A percentile compares a stretch with the other conserved stretches of the same genome.
These are phyloP conservation scores for Nakaseomyces nivariensis DNA, from an alignment of 1,139 yeast species.

Conservation along the genomic window DNA sequence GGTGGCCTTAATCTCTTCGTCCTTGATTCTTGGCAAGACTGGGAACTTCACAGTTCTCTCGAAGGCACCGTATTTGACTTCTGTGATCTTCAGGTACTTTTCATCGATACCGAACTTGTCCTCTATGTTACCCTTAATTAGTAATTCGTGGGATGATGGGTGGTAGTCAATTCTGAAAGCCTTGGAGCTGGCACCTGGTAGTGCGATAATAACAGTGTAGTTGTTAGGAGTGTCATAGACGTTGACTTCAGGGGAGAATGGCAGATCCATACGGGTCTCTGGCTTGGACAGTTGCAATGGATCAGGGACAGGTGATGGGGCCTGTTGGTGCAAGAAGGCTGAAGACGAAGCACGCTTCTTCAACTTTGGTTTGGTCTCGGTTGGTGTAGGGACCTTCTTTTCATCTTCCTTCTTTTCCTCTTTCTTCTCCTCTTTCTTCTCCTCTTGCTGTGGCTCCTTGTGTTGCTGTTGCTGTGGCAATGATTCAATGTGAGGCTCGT, in stretches of 20 bases:
- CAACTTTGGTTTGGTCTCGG: constrained; percentile 2
- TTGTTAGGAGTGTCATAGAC: constrained; percentile 39
- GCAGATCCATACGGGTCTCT: constrained; percentile 34
- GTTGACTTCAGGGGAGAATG: constrained; percentile 48
- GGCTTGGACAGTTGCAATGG: constrained; percentile 39
- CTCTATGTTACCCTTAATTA: constrained; percentile 38
- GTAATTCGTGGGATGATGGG: constrained; percentile 41
- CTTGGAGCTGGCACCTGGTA: constrained; percentile 45
- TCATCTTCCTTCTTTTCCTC: constrained; percentile 4
- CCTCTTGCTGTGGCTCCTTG: not conserved
- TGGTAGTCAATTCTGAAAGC: constrained; percentile 47
- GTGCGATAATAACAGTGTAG: constrained; percentile 38
- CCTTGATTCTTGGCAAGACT: constrained; percentile 39
- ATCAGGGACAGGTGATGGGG: constrained; percentile 32
- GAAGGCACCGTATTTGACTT: constrained; percentile 42
- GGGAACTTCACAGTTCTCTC: constrained; percentile 48
- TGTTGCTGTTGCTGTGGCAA: not conserved
- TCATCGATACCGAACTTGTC: constrained; percentile 32
- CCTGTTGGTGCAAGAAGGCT: constrained; percentile 23
- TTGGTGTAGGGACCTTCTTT: constrained; percentile 1
- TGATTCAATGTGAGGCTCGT: not conserved
- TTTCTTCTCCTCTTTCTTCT: not conserved
- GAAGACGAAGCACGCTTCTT: constrained; percentile 13
- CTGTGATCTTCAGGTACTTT: constrained; percentile 33
- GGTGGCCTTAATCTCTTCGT: constrained; percentile 43